These are phyloP conservation scores for Erythrobasidium yunnanense DNA, from an alignment of 768 basidiomycete species.

Conservation along the genomic window DNA sequence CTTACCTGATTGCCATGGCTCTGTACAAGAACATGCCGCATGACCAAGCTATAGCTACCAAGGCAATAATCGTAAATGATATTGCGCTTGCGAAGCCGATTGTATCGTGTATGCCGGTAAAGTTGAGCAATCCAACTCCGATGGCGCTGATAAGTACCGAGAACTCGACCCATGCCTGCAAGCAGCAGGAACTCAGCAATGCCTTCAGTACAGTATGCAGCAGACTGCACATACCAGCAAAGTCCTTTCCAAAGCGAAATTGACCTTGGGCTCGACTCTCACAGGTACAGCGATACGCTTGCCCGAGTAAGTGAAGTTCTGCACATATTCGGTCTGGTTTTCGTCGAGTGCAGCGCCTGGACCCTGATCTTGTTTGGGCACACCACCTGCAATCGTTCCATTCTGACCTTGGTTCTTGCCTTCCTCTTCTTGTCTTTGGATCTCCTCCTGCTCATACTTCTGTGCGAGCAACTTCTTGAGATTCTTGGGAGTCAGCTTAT, in stretches of 20 bases:
- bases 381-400: constrained; percentile 34
- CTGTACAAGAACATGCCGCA: constrained; percentile 70
- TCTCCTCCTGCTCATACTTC: constrained; percentile 37
- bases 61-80: constrained; percentile 78
- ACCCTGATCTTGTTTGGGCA: not conserved
- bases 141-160: constrained; percentile 78
- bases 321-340: constrained; percentile 41
- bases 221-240: constrained; percentile 11
- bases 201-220: not conserved
- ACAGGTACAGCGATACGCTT: constrained; percentile 88
- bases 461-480: constrained; percentile 45
- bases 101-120: constrained; percentile 57
- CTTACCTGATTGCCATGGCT: constrained; percentile 52
- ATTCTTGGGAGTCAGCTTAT: constrained; percentile 50
- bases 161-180: constrained; percentile 78
- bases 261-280: constrained; percentile 95
- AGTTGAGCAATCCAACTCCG: constrained; percentile 73
- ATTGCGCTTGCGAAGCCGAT: constrained; percentile 72
- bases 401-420: constrained; percentile 33
- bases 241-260: constrained; percentile 89
- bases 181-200: not conserved
- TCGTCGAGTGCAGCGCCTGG: constrained; percentile 22
- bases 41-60: constrained; percentile 77
- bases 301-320: constrained; percentile 67
- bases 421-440: constrained; percentile 24